Evolutionary conservation across 768 basidiomycete species (phyloP).

Genomic region (Xerocomus brunneocitrinus): DNA sequence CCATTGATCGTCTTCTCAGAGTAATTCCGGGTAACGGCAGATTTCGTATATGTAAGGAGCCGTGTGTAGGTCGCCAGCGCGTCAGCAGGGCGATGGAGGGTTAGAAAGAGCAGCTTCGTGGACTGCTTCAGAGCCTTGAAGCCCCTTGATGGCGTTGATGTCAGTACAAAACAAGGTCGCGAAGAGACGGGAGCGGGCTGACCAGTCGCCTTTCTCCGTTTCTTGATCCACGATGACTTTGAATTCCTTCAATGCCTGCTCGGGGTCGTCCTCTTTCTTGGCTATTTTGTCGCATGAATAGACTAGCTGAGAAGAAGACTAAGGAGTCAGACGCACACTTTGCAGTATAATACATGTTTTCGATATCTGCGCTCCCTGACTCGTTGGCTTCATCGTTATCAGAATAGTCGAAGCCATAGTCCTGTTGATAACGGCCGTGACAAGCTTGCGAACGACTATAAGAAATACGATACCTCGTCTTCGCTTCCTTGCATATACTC

Average conservation of each 20-base stretch:
- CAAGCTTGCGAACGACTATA: background rate
- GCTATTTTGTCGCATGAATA: constrained; percentile 39
- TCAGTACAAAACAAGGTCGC: background rate
- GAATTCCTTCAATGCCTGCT: constrained; percentile 89
- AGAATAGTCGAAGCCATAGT: constrained; percentile 96
- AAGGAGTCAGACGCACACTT: constrained; percentile 60
- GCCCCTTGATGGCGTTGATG: constrained; percentile 54
- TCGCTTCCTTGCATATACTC: constrained; percentile 91
- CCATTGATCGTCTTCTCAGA: constrained; percentile 99
- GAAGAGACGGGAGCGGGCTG: constrained; percentile 18
- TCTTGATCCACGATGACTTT: constrained; percentile 85
- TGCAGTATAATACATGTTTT: constrained; percentile 98
- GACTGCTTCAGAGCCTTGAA: constrained; percentile 99
- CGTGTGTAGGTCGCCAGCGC: constrained; percentile 83
- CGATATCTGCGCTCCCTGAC: constrained; percentile 79
- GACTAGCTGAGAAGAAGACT: background rate
- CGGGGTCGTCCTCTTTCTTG: constrained; percentile 91
- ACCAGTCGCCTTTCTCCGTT: constrained; percentile 94
- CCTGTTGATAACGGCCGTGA: constrained; percentile 41
- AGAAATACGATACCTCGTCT: constrained; percentile 57
- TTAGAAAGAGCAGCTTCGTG: constrained; percentile 87
- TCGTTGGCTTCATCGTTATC: constrained; percentile 83
- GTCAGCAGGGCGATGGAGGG: constrained; percentile 71
- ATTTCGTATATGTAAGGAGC: constrained; percentile 91
- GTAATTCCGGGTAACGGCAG: constrained; percentile 90